These are phyloP conservation scores for Aspergillus sclerotiicarbonarius DNA, from an alignment of 495 filamentous ascomycete genomes.

Conservation along the genomic window DNA sequence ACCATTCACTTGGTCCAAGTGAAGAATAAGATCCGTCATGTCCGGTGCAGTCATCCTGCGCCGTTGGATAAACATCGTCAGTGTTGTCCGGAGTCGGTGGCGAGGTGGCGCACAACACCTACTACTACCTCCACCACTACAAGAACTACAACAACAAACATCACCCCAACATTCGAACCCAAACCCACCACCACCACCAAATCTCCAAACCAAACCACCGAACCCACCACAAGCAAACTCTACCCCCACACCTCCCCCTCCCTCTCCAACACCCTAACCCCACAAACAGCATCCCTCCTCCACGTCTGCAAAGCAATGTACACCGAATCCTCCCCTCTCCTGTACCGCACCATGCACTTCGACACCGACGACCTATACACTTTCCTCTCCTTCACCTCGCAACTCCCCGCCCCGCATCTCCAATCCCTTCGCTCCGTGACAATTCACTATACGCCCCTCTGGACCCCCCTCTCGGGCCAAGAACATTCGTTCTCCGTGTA, in stretches of 20 bases:
- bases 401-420: constrained; percentile 19
- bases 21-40: constrained; percentile 42
- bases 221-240: constrained; percentile 20
- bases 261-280: constrained; percentile 29
- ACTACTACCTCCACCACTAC: not conserved
- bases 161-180: constrained; percentile 37
- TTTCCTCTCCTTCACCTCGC: constrained; percentile 36
- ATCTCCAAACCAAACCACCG: constrained; percentile 22
- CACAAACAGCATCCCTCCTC: constrained; percentile 29
- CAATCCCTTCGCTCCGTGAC: constrained; percentile 14
- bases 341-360: constrained; percentile 32
- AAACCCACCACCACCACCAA: constrained; percentile 33
- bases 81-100: constrained; percentile 38
- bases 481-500: not conserved
- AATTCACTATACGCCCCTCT: not conserved
- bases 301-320: constrained; percentile 43
- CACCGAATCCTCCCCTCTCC: constrained; percentile 33
- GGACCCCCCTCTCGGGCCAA: not conserved
- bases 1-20: constrained; percentile 42
- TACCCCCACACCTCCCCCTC: constrained; percentile 40
- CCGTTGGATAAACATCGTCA: constrained; percentile 34
- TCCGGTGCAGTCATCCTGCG: constrained; percentile 27
- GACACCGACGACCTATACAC: constrained; percentile 45
- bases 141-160: constrained; percentile 10
- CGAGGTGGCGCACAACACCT: constrained; percentile 35